These are phyloP conservation scores for Aureobasidium sp. DNA, from an alignment of 2,329 filamentous ascomycete genomes.

Conservation along the genomic window DNA sequence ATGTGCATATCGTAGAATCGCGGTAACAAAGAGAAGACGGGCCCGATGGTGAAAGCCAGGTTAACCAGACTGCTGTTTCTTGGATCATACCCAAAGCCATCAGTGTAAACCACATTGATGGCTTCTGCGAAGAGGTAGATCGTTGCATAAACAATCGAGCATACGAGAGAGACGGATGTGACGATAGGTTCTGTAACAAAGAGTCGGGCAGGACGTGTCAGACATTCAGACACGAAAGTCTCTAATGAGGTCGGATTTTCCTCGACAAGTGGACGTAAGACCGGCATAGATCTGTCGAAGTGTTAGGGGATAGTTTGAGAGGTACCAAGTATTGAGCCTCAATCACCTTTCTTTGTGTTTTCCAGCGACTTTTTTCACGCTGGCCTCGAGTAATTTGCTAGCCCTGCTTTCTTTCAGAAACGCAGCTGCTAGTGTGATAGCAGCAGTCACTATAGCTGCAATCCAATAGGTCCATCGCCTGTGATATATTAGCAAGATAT, in stretches of 20 bases:
- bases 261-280: neutral
- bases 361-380: neutral
- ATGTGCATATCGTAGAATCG: neutral
- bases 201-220: neutral
- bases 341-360: neutral
- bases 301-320: neutral
- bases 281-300: neutral
- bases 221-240: neutral
- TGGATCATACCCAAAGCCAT: neutral
- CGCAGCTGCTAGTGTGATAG: neutral
- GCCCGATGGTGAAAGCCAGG: neutral
- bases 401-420: neutral
- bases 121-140: neutral
- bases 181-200: neutral
- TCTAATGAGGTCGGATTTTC: neutral
- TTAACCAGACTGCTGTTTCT: neutral
- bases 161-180: neutral
- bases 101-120: neutral
- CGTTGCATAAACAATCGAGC: neutral
- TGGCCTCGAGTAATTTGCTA: neutral
- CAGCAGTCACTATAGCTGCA: neutral
- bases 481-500: neutral
- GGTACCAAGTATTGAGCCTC: neutral
- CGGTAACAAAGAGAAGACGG: neutral
- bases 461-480: neutral